Evolutionary conservation across 1,284 basidiomycete genomes (phyloP).

Genomic region (Erythrobasidium hasegawianum): DNA sequence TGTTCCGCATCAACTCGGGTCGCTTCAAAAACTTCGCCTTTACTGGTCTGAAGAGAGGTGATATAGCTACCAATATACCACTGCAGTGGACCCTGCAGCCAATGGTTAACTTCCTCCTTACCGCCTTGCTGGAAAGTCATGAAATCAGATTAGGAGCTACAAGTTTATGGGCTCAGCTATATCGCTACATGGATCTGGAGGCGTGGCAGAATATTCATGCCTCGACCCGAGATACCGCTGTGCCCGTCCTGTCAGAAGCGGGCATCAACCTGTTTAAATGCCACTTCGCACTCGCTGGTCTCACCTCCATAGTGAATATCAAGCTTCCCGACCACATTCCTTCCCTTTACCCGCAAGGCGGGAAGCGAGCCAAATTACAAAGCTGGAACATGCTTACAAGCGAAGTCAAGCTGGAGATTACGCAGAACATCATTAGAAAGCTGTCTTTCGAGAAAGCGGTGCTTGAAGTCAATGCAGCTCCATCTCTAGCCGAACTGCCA

Average conservation of each 20-base stretch:
- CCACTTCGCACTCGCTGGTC: conserved; percentile 20
- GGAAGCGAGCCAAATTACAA: conserved; percentile 25
- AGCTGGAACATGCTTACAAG: conserved; percentile 32
- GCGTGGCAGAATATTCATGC: conserved; percentile 11
- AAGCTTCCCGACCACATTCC: conserved; percentile 25
- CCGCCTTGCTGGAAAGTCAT: conserved; percentile 16
- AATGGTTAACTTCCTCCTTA: conserved; percentile 29
- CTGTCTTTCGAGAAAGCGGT: conserved; percentile 14
- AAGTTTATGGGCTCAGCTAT: conserved; percentile 4
- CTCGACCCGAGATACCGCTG: background rate
- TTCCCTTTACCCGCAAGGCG: conserved; percentile 16
- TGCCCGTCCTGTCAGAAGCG: background rate
- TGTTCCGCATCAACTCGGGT: conserved; percentile 12
- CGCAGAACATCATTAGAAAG: conserved; percentile 20
- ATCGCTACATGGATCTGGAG: conserved; percentile 4
- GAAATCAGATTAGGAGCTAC: conserved; percentile 6
- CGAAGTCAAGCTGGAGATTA: conserved; percentile 28
- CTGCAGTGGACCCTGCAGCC: conserved; percentile 20
- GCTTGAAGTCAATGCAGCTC: conserved; percentile 5
- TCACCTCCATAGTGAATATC: conserved; percentile 19
- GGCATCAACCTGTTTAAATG: conserved; percentile 5
- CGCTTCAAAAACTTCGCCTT: conserved; percentile 15
- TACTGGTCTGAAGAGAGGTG: conserved; percentile 3
- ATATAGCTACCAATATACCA: conserved; percentile 18
- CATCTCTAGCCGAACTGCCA: background rate